Evolutionary conservation across 2,329 filamentous ascomycete genomes (phyloP), one percentile per base, ranked within the genome.

Genomic region (Byssoonygena ceratinophila): DNA sequence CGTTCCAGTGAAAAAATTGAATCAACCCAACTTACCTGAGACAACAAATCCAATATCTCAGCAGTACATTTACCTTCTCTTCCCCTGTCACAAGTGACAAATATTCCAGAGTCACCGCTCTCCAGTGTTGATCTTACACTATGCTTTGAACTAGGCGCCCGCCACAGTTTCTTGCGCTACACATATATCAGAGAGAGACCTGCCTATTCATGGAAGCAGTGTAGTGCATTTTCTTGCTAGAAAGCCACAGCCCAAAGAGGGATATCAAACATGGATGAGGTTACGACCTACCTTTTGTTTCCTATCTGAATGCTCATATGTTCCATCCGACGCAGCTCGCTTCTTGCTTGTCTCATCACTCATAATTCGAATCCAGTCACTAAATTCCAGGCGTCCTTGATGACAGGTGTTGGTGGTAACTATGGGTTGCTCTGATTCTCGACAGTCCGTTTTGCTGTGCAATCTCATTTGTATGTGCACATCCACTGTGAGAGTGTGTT

Each of bases 81-180:
- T 55, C 78, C 78, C 67, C 78, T 78, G 54, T 79, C 75, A 62
- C 80, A 82, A 2, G 80, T 82, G 39, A 79, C 76, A 71, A 81
- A 82, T 25, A 83, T 79, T 9, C 81, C 81, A 47, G 73, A 71
- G 60, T 83, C 79, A 14, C 79, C 80, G 50, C 58, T 61, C 53
- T 72, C 69, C 47, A 74, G 59, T 60, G 39, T 55, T 53, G 40
- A 44, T 52, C 48, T 61, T 18, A 34, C 48, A 52, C 44, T 53
- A 31, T 36, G 40, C 11, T 43, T 48, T 32, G 46, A 16, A 29
- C 36, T 58, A 16, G 61, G 57, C 51, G 68, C 61, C 31, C 57
- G 61, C 59, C 64, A 68, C 57, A 45, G 44, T 23, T 62, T 64
- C 46, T 52, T 46, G 50, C 50, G 50, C 50, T 52, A 47, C 31